phyloP scores from a whole-genome alignment of 129 eudicot species.

The Sambucus nigra region DNA sequence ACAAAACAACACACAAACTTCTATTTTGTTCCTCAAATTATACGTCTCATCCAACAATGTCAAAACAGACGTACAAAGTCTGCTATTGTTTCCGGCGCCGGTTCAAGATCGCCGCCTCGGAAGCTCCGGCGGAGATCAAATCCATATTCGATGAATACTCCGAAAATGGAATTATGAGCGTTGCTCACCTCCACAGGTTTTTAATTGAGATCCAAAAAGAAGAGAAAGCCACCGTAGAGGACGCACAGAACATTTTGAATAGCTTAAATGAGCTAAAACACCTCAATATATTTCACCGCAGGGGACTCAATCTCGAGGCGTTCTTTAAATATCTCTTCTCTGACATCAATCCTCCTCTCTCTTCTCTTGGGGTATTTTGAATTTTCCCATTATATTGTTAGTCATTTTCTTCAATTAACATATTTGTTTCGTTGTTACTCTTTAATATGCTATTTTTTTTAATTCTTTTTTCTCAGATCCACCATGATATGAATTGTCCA shows the following conservation, averaged over 20 bases:
- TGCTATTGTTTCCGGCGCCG: conserved; percentile 47
- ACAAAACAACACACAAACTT: too few species aligned
- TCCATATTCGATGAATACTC: conserved; percentile 37
- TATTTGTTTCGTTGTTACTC: neutral
- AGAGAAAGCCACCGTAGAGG: conserved; percentile 35
- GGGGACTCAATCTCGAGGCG: conserved; percentile 52
- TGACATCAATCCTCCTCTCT: conserved; percentile 45
- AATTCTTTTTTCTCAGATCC: conserved; percentile 39
- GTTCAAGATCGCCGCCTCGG: conserved; percentile 41
- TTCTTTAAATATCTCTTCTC: conserved; percentile 58
- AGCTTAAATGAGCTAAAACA: conserved; percentile 22
- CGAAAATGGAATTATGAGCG: conserved; percentile 46
- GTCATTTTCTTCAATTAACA: neutral
- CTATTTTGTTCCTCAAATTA: too few species aligned
- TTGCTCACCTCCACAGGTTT: conserved; percentile 38
- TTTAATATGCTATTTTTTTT: conserved; percentile 2
- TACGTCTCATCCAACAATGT: conserved; percentile 1
- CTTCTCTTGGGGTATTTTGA: conserved; percentile 38
- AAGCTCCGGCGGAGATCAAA: conserved; percentile 47
- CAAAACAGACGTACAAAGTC: conserved; percentile 33
- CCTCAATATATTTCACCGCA: conserved; percentile 35
- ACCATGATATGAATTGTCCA: conserved; percentile 87
- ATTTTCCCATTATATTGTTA: neutral
- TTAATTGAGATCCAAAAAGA: conserved; percentile 56
- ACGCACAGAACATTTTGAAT: conserved; percentile 56